Base-by-base conservation (phyloP, 768 basidiomycete genomes). In the Pholiota conissans region DNA sequence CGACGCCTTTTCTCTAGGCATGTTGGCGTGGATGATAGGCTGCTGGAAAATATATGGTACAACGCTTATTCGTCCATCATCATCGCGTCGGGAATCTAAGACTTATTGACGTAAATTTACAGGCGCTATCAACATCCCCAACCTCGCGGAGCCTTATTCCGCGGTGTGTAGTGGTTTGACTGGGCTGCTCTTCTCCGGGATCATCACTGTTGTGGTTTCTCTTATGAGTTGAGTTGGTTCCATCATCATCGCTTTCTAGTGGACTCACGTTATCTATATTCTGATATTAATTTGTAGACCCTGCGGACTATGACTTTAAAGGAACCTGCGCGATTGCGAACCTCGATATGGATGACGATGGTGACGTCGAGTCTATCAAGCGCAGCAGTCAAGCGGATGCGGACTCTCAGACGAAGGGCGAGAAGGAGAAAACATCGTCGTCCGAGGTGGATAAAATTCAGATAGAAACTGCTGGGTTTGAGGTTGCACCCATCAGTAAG, bases 1-100 rank as follows among this genome's bases (percentile, higher is more conserved):
- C 35, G 30, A 32, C 14, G 34, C 18, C n/a, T 5, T 13, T 34
- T 5, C 22, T 35, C 9, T 24, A 65, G 63, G 63, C 6, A 79
- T 80, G 75, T 39, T 76, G 0, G 79, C 80, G 18, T 82, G 80
- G 79, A 79, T 82, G 75, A 71, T 82, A 8, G 75, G 78, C 0
- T 81, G 80, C 57, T 77, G 72, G 75, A 79, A 81, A 62, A 79
- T 79, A 49, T 79, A 73, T 47, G 79, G 78, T 75, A 55, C 16
- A 65, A 57, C 34, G 24, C 3, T 37, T 16, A n/a, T n/a, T n/a
- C n/a, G n/a, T n/a, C n/a, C n/a, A n/a, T n/a, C n/a, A n/a, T n/a
- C n/a, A n/a, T n/a, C n/a, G n/a, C n/a, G n/a, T n/a, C n/a, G n/a
- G n/a, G n/a, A n/a, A n/a, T n/a, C n/a, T n/a, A n/a, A n/a, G n/a